Evolutionary conservation across 2,329 filamentous ascomycete genomes (phyloP).

Genomic region (Microdochium bolleyi): DNA sequence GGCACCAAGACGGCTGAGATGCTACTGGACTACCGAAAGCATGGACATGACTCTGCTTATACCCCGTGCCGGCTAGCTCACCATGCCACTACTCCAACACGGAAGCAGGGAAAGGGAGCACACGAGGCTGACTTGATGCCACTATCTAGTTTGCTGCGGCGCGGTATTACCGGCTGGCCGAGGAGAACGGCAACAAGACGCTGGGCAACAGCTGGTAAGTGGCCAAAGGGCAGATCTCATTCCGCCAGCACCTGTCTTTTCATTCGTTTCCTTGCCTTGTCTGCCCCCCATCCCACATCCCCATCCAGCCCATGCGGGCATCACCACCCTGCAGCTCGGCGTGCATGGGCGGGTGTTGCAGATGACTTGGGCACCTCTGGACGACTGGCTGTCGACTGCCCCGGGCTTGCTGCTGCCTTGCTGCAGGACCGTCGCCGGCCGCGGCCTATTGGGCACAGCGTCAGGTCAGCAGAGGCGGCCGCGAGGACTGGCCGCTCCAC

Average conservation of each 20-base stretch:
- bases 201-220: slow-evolving; percentile 93
- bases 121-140: slow-evolving; percentile 40
- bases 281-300: neutral
- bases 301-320: slow-evolving; percentile 1
- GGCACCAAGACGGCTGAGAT: slow-evolving; percentile 29
- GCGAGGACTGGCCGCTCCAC: no score
- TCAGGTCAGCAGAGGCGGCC: neutral
- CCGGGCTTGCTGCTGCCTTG: slow-evolving; percentile 6
- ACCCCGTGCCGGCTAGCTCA: slow-evolving; percentile 3
- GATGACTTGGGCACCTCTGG: slow-evolving; percentile 14
- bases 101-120: slow-evolving; percentile 16
- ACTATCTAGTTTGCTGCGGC: slow-evolving; percentile 62
- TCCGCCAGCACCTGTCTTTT: slow-evolving; percentile 9
- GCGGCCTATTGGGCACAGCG: neutral
- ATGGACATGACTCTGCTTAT: neutral
- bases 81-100: slow-evolving; percentile 2
- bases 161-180: slow-evolving; percentile 86
- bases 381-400: slow-evolving; percentile 24
- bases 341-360: slow-evolving; percentile 16
- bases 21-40: neutral
- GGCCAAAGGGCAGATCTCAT: neutral
- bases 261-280: slow-evolving; percentile 9
- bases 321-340: slow-evolving; percentile 13
- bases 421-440: slow-evolving; percentile 1
- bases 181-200: slow-evolving; percentile 80